Base-by-base conservation (phyloP, 176 grass and related monocot genomes). In the Carex kokanica region DNA sequence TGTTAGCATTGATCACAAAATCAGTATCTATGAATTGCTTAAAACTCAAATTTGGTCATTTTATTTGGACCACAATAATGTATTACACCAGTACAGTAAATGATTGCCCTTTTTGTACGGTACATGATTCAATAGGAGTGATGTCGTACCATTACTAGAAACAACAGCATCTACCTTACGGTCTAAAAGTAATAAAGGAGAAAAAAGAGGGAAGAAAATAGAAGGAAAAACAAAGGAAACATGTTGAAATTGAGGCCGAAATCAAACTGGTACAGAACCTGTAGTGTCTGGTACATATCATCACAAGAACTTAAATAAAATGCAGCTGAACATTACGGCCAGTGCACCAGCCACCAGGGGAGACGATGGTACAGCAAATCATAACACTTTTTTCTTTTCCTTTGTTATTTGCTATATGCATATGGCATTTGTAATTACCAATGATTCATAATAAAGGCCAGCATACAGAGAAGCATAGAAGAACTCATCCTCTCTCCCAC, bases 381-480 rank as follows among this genome's bases (percentile, higher is more conserved):
- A 71, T 20, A 70, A 71, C 17, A 71, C 0, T 11, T 43, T 41
- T 71, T n/a, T 21, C 7, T 27, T 64, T 58, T 16, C 15, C 55
- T 32, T 29, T 65, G 24, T 31, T 65, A 65, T 65, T 65, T 65
- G 24, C 27, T 15, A 9, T 25, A 24, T 52, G 43, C 20, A 74
- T 15, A 27, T 52, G 70, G 53, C 15, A 47, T 75, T 75, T 52
- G 51, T 68, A 36, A 64, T 58, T 64, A 97, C 95, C 95, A 92
- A 84, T 81, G 92, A 94, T 88, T 98, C 92, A 53, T 94, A 88
- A 75, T 93, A 93, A 68, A 98, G 90, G 38, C 92, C 92, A 21
- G 92, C 64, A 60, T 94, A 98, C 52, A 98, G 75, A 86, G 89
- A 87, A n/a, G 95, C 86, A 80, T 98, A 98, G 57, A 98, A 98